phyloP scores from a whole-genome alignment of 305 asterid genomes.

The Rubia tinctorum region DNA sequence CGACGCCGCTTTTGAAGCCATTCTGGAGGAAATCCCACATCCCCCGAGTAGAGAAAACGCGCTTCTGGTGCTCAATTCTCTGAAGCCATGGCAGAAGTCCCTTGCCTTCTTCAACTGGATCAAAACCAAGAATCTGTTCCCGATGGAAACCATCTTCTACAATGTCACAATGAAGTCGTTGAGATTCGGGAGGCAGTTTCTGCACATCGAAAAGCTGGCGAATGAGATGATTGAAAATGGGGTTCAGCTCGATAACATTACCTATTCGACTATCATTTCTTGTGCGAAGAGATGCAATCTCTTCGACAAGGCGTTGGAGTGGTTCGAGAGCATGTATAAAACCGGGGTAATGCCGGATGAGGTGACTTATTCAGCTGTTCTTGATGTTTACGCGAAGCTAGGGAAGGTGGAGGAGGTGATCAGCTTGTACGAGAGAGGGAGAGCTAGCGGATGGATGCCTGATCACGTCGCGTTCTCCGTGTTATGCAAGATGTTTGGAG shows the following conservation, averaged over 20 bases:
- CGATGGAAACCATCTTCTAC: constrained; percentile 83
- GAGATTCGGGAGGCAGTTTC: constrained; percentile 83
- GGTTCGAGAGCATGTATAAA: constrained; percentile 96
- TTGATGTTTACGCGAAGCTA: constrained; percentile 85
- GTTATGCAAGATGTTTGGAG: constrained; percentile 83
- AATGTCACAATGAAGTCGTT: constrained; percentile 85
- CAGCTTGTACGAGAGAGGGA: constrained; percentile 85
- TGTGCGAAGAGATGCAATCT: constrained; percentile 86
- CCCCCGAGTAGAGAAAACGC: constrained; percentile 61
- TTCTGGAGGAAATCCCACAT: constrained; percentile 58
- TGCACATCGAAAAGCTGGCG: constrained; percentile 70
- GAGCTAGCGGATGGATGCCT: constrained; percentile 95
- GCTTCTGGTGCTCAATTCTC: constrained; percentile 59
- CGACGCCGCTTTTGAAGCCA: constrained; percentile 53
- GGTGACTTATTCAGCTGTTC: constrained; percentile 84
- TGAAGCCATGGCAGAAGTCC: constrained; percentile 67
- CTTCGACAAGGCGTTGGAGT: constrained; percentile 83
- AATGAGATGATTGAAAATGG: constrained; percentile 75
- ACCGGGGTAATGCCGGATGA: constrained; percentile 98
- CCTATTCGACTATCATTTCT: constrained; percentile 84
- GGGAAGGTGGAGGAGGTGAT: constrained; percentile 87
- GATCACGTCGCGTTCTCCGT: constrained; percentile 76
- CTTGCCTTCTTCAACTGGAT: constrained; percentile 79
- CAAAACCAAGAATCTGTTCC: constrained; percentile 52
- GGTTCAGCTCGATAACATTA: constrained; percentile 73